These are phyloP conservation scores for Neurospora sp. DNA, from an alignment of 495 filamentous ascomycete species.

Conservation along the genomic window DNA sequence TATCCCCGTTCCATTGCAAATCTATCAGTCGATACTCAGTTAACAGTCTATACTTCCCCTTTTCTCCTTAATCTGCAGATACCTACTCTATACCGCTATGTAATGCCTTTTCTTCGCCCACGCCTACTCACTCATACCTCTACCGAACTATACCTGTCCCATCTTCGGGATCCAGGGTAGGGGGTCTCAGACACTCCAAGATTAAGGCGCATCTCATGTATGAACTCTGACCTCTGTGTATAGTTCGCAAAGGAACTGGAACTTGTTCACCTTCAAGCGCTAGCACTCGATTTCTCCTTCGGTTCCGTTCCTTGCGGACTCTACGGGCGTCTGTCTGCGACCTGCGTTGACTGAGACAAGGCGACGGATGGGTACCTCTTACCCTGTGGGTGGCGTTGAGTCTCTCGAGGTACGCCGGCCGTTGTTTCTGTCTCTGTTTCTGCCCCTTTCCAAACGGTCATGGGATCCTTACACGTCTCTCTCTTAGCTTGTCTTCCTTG, in stretches of 20 bases:
- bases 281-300: not conserved
- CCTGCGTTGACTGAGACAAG: not conserved
- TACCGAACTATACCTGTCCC: no score
- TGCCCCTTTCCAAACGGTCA: not conserved
- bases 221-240: no score
- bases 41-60: no score
- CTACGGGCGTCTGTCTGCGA: not conserved
- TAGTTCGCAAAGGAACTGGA: no score
- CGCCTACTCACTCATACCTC: no score
- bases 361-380: not conserved
- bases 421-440: not conserved
- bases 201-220: not conserved
- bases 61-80: no score
- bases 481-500: not conserved
- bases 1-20: no score
- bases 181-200: not conserved
- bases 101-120: no score
- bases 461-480: no score
- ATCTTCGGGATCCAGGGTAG: no score
- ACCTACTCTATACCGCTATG: no score
- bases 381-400: not conserved
- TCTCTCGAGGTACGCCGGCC: not conserved
- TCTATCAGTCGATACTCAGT: no score
- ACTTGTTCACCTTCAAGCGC: not conserved
- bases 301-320: not conserved